Base-by-base conservation (phyloP, 2,329 filamentous ascomycete genomes). In the Exophiala xenobiotica region DNA sequence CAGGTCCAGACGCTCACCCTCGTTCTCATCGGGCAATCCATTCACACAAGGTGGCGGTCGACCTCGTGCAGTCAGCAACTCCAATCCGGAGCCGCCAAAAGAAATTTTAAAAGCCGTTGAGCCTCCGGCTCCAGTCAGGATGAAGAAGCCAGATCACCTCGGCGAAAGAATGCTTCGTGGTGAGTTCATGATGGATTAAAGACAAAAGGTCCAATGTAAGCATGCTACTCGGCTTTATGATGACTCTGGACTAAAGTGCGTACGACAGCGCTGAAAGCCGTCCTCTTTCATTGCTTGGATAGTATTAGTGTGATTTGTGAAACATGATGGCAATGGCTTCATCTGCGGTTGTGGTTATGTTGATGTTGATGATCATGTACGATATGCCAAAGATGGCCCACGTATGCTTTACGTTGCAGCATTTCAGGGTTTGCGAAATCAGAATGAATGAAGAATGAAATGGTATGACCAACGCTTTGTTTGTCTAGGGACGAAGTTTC, bases 151-250 rank as follows among this genome's bases (percentile, higher is more conserved):
- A 23, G 93, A 99, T 74, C 87, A 87, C 57, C 93, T 96, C 74
- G 91, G 96, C 71, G 93, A 99, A 78, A 84, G 95, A 61, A 97
- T 99, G 64, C 79, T 99, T 61, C 93, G 96, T 74, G 93, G 92
- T 39, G 93, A 99, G 66, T 97, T 99, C 65, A 96, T 97, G 90
- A 63, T 63, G 61, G 61, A 63, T 41, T 63, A 37, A 23, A 45
- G n/a, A 14, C n/a, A 35, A 16, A 16, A 9, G 8, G 18, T 3
- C 31, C n/a, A n/a, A n/a, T n/a, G n/a, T n/a, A n/a, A n/a, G n/a
- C n/a, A n/a, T n/a, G n/a, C n/a, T n/a, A n/a, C n/a, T n/a, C n/a
- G n/a, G n/a, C n/a, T n/a, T n/a, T n/a, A n/a, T n/a, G n/a, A n/a
- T n/a, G n/a, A n/a, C n/a, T n/a, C n/a, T n/a, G n/a, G n/a, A n/a